These are phyloP conservation scores for Arthrobotrys sinensis DNA, from an alignment of 2,329 filamentous ascomycete genomes.

Conservation along the genomic window DNA sequence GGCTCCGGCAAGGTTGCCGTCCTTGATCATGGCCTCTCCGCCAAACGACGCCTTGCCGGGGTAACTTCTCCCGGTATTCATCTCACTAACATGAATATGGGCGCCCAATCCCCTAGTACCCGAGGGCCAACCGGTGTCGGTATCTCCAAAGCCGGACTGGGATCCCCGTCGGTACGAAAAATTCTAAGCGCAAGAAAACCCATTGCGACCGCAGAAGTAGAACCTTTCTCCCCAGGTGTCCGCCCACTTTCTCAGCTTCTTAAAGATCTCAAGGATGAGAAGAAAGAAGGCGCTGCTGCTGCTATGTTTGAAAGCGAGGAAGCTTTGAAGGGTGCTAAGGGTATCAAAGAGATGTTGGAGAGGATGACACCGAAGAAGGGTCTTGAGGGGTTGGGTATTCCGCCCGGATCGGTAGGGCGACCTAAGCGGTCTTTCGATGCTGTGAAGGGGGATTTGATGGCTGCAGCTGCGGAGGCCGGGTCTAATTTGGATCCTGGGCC, in stretches of 20 bases:
- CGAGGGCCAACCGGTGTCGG: slow-evolving; percentile 72
- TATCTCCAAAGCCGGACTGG: slow-evolving; percentile 79
- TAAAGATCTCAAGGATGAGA: slow-evolving; percentile 61
- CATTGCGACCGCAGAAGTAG: slow-evolving; percentile 73
- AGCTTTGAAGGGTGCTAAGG: slow-evolving; percentile 75
- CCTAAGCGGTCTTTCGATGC: slow-evolving; percentile 57
- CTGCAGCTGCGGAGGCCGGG: slow-evolving; percentile 32
- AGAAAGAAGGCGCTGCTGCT: slow-evolving; percentile 73
- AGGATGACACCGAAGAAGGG: slow-evolving; percentile 82
- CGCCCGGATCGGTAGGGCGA: slow-evolving; percentile 20
- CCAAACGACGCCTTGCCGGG: slow-evolving; percentile 54
- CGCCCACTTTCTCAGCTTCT: slow-evolving; percentile 62
- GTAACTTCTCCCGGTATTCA: slow-evolving; percentile 48
- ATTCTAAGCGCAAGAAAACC: slow-evolving; percentile 80
- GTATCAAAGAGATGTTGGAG: slow-evolving; percentile 71
- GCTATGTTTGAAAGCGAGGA: slow-evolving; percentile 68
- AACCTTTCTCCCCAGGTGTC: slow-evolving; percentile 74
- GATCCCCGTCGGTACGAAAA: slow-evolving; percentile 81
- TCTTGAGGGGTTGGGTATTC: neutral
- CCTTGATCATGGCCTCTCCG: slow-evolving; percentile 58
- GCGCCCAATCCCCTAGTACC: slow-evolving; percentile 41
- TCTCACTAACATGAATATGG: slow-evolving; percentile 53
- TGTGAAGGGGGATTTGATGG: slow-evolving; percentile 55
- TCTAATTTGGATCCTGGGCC: slow-evolving; percentile 29
- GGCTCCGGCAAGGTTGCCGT: slow-evolving; percentile 58